phyloP scores from a whole-genome alignment of 2,329 filamentous ascomycete genomes.

The Cordyceps pruinosa region DNA sequence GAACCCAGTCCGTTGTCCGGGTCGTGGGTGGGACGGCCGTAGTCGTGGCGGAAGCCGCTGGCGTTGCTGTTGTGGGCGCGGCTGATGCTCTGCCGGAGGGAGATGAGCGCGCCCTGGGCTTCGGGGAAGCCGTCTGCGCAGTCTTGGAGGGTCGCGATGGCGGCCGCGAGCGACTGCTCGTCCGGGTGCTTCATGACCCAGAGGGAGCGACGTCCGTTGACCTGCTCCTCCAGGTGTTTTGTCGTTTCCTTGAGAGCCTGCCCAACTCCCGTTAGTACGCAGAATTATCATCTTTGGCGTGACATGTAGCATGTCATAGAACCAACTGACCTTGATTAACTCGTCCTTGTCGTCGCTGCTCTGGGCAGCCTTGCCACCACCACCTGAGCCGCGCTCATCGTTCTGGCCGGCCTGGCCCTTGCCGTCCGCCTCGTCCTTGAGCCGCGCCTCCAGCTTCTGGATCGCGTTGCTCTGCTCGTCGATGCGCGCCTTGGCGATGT shows the following conservation, averaged over 20 bases:
- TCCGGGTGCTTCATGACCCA: conserved; percentile 30
- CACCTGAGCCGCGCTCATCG: conserved; percentile 22
- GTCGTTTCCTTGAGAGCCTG: conserved; percentile 28
- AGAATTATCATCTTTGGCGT: neutral
- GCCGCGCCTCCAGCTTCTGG: conserved; percentile 24
- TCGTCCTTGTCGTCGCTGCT: conserved; percentile 21
- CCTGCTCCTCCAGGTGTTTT: conserved; percentile 29
- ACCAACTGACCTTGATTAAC: conserved; percentile 24
- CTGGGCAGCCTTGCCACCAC: conserved; percentile 23
- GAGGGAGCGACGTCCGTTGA: conserved; percentile 29
- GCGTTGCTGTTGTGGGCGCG: too few species aligned
- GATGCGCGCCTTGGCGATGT: conserved; percentile 27
- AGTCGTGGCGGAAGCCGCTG: neutral
- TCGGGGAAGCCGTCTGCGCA: conserved; percentile 23
- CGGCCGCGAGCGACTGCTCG: conserved; percentile 24
- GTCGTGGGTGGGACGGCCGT: neutral
- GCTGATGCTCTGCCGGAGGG: conserved; percentile 17
- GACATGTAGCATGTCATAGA: neutral
- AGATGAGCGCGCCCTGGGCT: conserved; percentile 22
- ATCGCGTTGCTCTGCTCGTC: conserved; percentile 29
- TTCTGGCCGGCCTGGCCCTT: conserved; percentile 17
- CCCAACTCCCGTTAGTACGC: neutral
- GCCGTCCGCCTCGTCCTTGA: conserved; percentile 27
- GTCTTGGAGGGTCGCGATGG: conserved; percentile 26
- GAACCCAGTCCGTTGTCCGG: neutral